Base-by-base conservation (phyloP, 495 filamentous ascomycete genomes). In the Neurospora africana region DNA sequence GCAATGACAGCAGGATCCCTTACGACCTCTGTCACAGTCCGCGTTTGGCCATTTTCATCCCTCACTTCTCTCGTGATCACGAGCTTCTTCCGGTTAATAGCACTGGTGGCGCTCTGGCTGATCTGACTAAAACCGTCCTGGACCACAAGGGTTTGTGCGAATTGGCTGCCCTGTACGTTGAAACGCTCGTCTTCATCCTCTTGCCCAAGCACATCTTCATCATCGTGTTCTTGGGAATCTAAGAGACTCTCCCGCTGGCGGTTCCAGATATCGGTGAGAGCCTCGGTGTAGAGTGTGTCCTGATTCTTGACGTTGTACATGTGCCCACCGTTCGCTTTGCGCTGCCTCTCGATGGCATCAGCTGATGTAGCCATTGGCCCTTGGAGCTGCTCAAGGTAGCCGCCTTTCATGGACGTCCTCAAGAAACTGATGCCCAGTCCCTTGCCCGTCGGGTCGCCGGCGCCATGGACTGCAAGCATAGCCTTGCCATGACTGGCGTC, bases 331-430 rank as follows among this genome's bases (percentile, higher is more conserved):
- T 94, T 92, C 35, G 95, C 94, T 77, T 97, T 96, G 71, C 91
- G 86, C 74, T 92, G 88, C 73, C 91, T 80, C 73, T 86, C 85
- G 37, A 86, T 86, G 68, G 85, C 86, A 72, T 87, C 85, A 70
- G 92, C 91, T 44, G 97, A 88, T 72, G 93, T 96, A 68, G 96
- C 93, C 44, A 91, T 87, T 3, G 93, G 91, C 75, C 93, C 95
- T 76, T 97, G 93, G 11, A 95, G 92, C 72, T 93, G 86, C 38
- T 93, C 91, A 76, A 96, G 92, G 82, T 95, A 99, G 3, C 95
- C 95, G 67, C 95, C 95, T 80, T 99, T 99, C 95, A 99, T 99
- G 15, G 92, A 96, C 0, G 93, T 97, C 76, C 94, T 92, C 75
- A 99, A 91, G 79, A 98, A 97, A 79, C 91, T 97, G 83, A 98